These are phyloP conservation scores for Blastobotrys proliferans DNA, from an alignment of 1,139 yeast species.

Conservation along the genomic window DNA sequence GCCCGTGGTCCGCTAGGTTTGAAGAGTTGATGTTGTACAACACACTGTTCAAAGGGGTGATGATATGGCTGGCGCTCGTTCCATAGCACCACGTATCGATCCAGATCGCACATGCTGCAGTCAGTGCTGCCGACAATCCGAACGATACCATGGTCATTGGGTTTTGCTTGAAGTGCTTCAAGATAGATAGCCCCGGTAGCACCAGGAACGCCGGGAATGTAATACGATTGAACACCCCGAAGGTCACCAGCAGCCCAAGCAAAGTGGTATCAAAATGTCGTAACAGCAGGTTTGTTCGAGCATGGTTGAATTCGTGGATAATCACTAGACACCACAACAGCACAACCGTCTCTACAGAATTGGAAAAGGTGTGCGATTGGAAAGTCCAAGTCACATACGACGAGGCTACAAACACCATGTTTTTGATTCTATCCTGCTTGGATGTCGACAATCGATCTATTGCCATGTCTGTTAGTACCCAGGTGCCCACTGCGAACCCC, in stretches of 20 bases:
- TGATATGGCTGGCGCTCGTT: slow-evolving; percentile 36
- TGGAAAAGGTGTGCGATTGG: slow-evolving; percentile 87
- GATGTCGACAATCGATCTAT: slow-evolving; percentile 47
- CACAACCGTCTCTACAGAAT: slow-evolving; percentile 73
- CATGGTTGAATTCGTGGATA: slow-evolving; percentile 33
- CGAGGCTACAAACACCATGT: slow-evolving; percentile 62
- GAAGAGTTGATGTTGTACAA: slow-evolving; percentile 56
- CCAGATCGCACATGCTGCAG: slow-evolving; percentile 42
- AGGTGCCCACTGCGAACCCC: slow-evolving; percentile 51
- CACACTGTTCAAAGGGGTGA: slow-evolving; percentile 76
- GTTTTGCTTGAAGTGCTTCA: slow-evolving; percentile 26
- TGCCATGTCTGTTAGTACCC: slow-evolving; percentile 54
- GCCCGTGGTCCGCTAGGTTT: slow-evolving; percentile 74
- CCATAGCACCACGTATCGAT: slow-evolving; percentile 49
- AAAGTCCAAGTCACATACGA: slow-evolving; percentile 76
- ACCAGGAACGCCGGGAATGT: slow-evolving; percentile 75
- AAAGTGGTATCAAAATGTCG: slow-evolving; percentile 34
- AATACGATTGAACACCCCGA: slow-evolving; percentile 80
- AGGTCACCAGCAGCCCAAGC: slow-evolving; percentile 51
- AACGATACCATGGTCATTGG: slow-evolving; percentile 30
- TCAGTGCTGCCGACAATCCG: slow-evolving; percentile 22
- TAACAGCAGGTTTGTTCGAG: slow-evolving; percentile 25
- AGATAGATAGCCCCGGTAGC: slow-evolving; percentile 44
- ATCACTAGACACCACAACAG: slow-evolving; percentile 52
- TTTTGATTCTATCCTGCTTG: slow-evolving; percentile 61